Base-by-base conservation (phyloP, 2,329 filamentous ascomycete species). In the Parastagonospora avenae region DNA sequence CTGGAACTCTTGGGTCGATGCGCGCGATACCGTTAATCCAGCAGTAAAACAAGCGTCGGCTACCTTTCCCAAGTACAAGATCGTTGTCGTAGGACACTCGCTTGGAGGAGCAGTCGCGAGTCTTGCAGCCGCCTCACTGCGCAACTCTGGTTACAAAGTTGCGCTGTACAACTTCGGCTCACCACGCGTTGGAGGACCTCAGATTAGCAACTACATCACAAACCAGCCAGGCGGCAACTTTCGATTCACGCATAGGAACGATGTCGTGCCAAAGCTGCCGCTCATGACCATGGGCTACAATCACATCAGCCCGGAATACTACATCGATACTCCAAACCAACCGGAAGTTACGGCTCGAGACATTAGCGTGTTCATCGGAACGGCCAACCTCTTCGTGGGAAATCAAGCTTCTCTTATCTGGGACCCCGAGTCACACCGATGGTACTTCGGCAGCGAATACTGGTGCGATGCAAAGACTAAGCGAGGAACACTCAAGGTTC, bases 231-330 rank as follows among this genome's bases (percentile, higher is more conserved):
- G 77, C 46, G 73, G 71, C 41, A 81, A 87, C 64, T 87, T 81
- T 74, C 85, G 88, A 54, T 74, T 90, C 46, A 91, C 88, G 1
- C 87, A 91, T 72, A 74, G 72, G 43, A 79, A 84, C 63, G 89
- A 92, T 68, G 84, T 85, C 1, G 83, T 91, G 2, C 85, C 89
- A 0, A 80, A 84, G 30, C 76, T 91, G 14, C 88, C 88, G 2
- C 81, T 85, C 9, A 73, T 86, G 11, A 51, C 80, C 32, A 72
- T 86, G 54, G 81, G 81, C 32, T 92, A 85, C 75, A 78, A 81
- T 36, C 89, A 92, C 71, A 81, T 85, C 10, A 84, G 79, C 27
- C 86, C 88, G 2, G 89, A 91, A 76, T 90, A 85, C 73, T 90
- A 74, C 41, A 72, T 76, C 46, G 57, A 59, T 9, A 63, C 53